These are phyloP conservation scores for Boletus rex-veris DNA, from an alignment of 768 basidiomycete species.

Conservation along the genomic window DNA sequence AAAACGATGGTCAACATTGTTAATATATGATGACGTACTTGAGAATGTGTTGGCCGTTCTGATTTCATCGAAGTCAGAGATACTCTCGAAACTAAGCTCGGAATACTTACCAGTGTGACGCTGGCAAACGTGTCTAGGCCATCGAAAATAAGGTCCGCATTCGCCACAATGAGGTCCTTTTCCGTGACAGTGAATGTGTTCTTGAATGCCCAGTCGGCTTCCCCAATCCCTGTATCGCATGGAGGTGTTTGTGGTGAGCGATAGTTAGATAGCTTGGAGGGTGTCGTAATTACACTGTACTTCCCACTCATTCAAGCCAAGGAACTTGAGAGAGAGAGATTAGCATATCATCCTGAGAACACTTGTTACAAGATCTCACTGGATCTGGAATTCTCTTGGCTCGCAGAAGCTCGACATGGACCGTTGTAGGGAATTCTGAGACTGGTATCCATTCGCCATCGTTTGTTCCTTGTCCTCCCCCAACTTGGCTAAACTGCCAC, in stretches of 20 bases:
- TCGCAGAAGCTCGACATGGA: conserved; percentile 83
- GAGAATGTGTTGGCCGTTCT: conserved; percentile 76
- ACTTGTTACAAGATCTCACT: conserved; percentile 41
- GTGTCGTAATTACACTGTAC: conserved; percentile 69
- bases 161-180: conserved; percentile 41
- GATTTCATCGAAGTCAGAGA: not conserved
- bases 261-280: not conserved
- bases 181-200: conserved; percentile 54
- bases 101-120: conserved; percentile 53
- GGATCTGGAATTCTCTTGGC: conserved; percentile 77
- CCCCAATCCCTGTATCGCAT: conserved; percentile 71
- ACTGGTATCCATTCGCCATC: conserved; percentile 65
- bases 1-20: not conserved
- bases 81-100: not conserved
- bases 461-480: conserved; percentile 55
- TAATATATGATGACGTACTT: conserved; percentile 35
- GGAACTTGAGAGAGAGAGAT: conserved; percentile 43
- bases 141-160: conserved; percentile 80
- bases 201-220: conserved; percentile 81
- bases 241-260: not conserved
- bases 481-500: conserved; percentile 70
- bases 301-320: conserved; percentile 83
- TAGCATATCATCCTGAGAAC: conserved; percentile 2
- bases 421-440: conserved; percentile 74
- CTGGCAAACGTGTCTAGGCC: conserved; percentile 87